Evolutionary conservation across 306 rosid genomes (phyloP).

Genomic region (Heteromeles arbutifolia): DNA sequence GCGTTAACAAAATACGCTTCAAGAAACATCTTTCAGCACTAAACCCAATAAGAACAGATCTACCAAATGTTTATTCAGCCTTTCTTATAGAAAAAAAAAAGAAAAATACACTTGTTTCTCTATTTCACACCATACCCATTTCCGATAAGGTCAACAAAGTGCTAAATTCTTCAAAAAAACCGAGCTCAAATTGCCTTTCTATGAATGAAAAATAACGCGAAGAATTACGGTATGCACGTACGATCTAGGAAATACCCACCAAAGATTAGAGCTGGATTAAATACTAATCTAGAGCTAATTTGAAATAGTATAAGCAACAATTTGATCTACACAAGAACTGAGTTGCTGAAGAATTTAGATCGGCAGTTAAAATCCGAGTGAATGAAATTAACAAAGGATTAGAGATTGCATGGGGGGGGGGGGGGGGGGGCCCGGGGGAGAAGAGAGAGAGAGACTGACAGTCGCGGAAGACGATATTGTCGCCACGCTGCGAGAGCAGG

Average conservation of each 20-base stretch:
- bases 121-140: neutral
- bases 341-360: neutral
- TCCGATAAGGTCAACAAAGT: neutral
- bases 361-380: neutral
- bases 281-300: neutral
- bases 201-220: neutral
- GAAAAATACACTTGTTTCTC: neutral
- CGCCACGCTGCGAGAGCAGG: constrained; percentile 51
- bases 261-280: neutral
- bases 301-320: neutral
- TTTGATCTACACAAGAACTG: neutral
- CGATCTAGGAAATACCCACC: neutral
- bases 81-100: neutral
- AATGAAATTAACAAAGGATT: neutral
- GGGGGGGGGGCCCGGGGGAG: too few species aligned
- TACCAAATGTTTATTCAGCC: neutral
- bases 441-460: constrained; percentile 26
- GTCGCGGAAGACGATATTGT: constrained; percentile 46
- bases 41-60: neutral
- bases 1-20: constrained; percentile 5
- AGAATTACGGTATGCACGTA: neutral
- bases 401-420: neutral
- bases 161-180: neutral
- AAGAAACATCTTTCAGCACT: neutral
- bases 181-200: neutral